These are phyloP conservation scores for Pichia terricola DNA, from an alignment of 1,139 yeast genomes.

Conservation along the genomic window DNA sequence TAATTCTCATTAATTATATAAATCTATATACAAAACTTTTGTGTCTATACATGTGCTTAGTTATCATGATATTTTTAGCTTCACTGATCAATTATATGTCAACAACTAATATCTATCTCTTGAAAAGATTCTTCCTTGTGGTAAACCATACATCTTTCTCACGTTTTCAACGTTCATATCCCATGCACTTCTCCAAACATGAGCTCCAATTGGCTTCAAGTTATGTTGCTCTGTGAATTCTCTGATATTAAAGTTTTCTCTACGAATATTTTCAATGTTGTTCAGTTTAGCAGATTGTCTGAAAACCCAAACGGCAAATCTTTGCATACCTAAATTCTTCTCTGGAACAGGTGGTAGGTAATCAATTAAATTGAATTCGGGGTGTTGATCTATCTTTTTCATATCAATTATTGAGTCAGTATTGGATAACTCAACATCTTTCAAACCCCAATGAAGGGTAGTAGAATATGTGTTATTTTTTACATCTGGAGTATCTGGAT, in stretches of 20 bases:
- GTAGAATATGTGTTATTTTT: constrained; percentile 60
- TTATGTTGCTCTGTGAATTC: constrained; percentile 44
- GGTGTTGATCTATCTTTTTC: constrained; percentile 32
- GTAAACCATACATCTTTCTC: constrained; percentile 64
- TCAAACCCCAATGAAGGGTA: constrained; percentile 68
- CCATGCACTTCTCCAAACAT: constrained; percentile 80
- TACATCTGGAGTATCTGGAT: constrained; percentile 87
- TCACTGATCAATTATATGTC: background rate
- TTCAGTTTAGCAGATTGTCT: constrained; percentile 40
- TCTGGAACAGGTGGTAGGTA: constrained; percentile 86
- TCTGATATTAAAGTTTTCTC: constrained; percentile 63
- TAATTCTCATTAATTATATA: background rate
- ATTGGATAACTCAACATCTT: constrained; percentile 55
- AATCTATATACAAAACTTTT: background rate
- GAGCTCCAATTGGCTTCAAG: constrained; percentile 78
- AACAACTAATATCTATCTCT: constrained; percentile 32
- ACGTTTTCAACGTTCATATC: constrained; percentile 66
- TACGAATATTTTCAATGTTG: constrained; percentile 18
- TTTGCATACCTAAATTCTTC: constrained; percentile 72
- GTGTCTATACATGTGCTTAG: background rate
- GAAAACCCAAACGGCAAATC: constrained; percentile 87
- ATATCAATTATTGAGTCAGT: constrained; percentile 52
- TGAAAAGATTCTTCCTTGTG: constrained; percentile 65
- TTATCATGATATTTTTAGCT: background rate
- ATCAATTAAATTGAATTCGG: constrained; percentile 38